phyloP scores from a whole-genome alignment of 805 yeast species.

The Yamadazyma kitorensis region DNA sequence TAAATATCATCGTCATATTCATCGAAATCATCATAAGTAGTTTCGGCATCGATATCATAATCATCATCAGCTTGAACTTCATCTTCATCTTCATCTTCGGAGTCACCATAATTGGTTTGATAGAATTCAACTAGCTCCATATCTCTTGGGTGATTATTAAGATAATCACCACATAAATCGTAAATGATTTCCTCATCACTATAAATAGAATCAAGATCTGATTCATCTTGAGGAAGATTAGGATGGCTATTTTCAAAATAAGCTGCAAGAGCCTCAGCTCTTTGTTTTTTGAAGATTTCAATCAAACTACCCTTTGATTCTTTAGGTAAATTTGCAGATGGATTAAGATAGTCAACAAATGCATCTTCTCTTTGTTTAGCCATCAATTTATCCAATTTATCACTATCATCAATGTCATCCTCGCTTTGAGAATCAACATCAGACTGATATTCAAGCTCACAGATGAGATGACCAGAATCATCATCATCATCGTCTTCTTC shows the following conservation, averaged over 20 bases:
- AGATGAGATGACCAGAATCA: too few relatives aligned
- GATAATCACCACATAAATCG: not conserved
- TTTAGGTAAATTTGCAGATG: not conserved
- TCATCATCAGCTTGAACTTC: not conserved
- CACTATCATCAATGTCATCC: too few relatives aligned
- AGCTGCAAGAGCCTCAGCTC: conserved; percentile 5
- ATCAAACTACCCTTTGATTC: not conserved
- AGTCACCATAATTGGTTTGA: not conserved
- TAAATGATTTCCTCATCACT: not conserved
- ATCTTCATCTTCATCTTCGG: not conserved
- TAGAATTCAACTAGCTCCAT: conserved; percentile 1
- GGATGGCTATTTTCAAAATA: too few relatives aligned
- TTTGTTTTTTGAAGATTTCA: conserved; percentile 1
- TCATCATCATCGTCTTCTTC: not conserved
- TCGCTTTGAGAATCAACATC: too few relatives aligned
- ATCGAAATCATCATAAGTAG: not conserved
- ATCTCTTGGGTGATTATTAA: not conserved
- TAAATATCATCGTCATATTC: conserved; percentile 2
- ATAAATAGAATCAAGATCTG: not conserved
- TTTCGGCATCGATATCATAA: not conserved
- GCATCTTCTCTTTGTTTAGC: conserved; percentile 1
- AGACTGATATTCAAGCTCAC: too few relatives aligned
- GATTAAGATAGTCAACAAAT: not conserved
- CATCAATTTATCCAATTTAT: too few relatives aligned
- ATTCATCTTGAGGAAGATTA: not conserved